A percentile compares a stretch with the other conserved stretches of the same genome.
These are phyloP conservation scores for Morella rubra DNA, from an alignment of 306 rosid genomes.

Conservation along the genomic window DNA sequence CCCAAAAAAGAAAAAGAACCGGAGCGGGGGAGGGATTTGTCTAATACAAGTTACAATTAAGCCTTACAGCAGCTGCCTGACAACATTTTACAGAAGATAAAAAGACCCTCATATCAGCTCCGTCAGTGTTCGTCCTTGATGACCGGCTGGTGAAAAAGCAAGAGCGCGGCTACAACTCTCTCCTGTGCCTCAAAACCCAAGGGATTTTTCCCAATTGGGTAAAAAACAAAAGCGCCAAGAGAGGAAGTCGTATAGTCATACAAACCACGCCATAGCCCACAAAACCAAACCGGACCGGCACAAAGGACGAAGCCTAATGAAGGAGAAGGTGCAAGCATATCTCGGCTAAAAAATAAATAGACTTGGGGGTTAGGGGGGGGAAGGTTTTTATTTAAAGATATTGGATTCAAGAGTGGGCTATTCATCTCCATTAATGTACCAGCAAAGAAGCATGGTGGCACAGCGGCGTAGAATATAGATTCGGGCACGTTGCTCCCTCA, in stretches of 20 bases:
- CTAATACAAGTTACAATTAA: background rate
- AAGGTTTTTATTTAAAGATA: background rate
- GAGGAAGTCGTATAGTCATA: constrained; percentile 30
- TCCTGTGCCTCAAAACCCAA: constrained; percentile 44
- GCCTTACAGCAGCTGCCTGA: constrained; percentile 33
- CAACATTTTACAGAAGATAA: constrained; percentile 11
- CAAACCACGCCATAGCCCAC: constrained; percentile 25
- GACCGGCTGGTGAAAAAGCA: constrained; percentile 41
- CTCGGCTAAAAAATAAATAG: constrained; percentile 14
- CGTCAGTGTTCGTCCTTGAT: constrained; percentile 24
- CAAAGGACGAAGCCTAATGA: constrained; percentile 16
- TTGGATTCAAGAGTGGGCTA: constrained; percentile 18
- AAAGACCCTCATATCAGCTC: constrained; percentile 32
- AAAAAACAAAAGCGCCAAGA: constrained; percentile 34
- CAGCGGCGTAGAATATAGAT: constrained; percentile 86
- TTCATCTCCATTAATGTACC: constrained; percentile 92
- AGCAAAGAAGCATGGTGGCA: constrained; percentile 95
- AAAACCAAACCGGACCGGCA: constrained; percentile 34
- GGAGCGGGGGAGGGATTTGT: constrained; percentile 32
- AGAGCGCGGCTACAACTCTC: constrained; percentile 35
- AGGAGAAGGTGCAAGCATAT: background rate
- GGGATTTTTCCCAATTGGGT: constrained; percentile 37
- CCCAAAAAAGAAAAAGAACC: constrained; percentile 38
- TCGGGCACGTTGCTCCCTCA: constrained; percentile 87
- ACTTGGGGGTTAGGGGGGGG: background rate